Evolutionary conservation across 2,329 filamentous ascomycete genomes (phyloP).

Genomic region (Tolypocladium nubicola): DNA sequence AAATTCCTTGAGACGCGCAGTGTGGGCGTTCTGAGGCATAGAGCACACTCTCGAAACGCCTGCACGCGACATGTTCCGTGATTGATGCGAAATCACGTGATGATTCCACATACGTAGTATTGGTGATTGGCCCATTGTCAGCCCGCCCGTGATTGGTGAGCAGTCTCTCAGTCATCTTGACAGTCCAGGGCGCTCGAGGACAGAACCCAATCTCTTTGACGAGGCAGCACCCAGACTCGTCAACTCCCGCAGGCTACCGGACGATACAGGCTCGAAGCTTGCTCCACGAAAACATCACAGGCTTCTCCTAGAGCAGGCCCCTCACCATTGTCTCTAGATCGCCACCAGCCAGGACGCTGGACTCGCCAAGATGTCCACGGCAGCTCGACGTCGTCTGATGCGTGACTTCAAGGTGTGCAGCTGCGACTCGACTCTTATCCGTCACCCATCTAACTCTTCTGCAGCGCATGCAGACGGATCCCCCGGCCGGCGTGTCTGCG

Average conservation of each 20-base stretch:
- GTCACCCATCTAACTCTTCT: slow-evolving; percentile 1
- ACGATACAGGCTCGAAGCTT: background rate
- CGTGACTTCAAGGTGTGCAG: slow-evolving; percentile 89
- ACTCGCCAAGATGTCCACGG: slow-evolving; percentile 58
- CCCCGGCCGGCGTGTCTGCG: slow-evolving; percentile 90
- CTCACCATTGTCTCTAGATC: background rate
- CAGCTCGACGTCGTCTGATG: slow-evolving; percentile 92
- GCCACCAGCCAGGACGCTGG: slow-evolving; percentile 1
- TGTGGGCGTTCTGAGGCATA: background rate
- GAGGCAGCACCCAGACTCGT: background rate
- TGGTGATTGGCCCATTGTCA: slow-evolving; percentile 5
- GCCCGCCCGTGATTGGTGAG: slow-evolving; percentile 11
- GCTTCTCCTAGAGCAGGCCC: background rate
- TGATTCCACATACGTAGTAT: background rate
- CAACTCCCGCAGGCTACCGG: background rate
- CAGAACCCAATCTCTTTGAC: background rate
- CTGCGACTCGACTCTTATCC: background rate
- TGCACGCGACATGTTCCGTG: background rate
- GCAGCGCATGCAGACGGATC: slow-evolving; percentile 98
- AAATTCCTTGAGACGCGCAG: background rate
- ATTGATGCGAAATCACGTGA: slow-evolving; percentile 3
- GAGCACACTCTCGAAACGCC: background rate
- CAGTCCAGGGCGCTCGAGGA: background rate
- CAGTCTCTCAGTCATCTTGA: background rate
- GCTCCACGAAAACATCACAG: background rate